Conservation (phyloP, 352 stramenopile species). For the Phytophthora citrophthora region DNA sequence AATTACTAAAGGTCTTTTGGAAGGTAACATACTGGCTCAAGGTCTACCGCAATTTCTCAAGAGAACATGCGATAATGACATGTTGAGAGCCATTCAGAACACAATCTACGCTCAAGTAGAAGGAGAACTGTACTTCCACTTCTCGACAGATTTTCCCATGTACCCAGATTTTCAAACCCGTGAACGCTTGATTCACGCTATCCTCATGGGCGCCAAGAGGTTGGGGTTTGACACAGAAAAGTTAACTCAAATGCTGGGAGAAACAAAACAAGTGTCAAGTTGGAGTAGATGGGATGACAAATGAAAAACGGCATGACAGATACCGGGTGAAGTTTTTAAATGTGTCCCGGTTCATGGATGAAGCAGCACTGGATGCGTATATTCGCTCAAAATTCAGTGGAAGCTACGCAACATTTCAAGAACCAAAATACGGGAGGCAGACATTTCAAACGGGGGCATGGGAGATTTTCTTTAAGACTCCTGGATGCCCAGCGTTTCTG, state of each 20-base stretch:
- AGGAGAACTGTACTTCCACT: not conserved
- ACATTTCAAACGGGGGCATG: not conserved
- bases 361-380: not conserved
- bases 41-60: slow-evolving; percentile 1
- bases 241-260: no score
- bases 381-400: not conserved
- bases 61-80: not conserved
- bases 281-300: not conserved
- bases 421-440: no score
- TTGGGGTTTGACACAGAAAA: no score
- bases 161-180: no score
- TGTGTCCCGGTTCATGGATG: slow-evolving; percentile 3
- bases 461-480: slow-evolving; percentile 3
- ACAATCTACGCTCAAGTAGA: slow-evolving; percentile 7
- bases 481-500: slow-evolving; percentile 3
- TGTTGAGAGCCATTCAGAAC: slow-evolving; percentile 3
- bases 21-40: no score
- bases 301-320: not conserved
- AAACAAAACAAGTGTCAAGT: not conserved
- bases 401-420: slow-evolving; percentile 1
- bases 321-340: slow-evolving; percentile 9
- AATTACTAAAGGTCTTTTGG: no score
- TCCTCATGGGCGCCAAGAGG: no score
- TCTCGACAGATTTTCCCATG: no score
- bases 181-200: no score